Base-by-base conservation (phyloP, 805 yeast species). In the Barnettozyma wickerhamii region DNA sequence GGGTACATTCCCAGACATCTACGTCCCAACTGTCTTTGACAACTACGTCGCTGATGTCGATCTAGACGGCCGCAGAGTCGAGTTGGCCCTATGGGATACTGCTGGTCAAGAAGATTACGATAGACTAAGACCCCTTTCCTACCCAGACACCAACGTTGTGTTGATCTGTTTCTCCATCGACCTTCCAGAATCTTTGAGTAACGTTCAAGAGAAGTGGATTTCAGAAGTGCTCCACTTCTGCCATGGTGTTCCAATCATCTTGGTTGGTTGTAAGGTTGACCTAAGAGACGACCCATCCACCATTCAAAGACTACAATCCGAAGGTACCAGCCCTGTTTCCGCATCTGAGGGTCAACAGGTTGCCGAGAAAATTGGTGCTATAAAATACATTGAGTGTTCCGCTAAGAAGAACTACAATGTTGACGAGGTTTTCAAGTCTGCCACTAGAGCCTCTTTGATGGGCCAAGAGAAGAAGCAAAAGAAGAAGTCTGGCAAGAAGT, bases 91-190 rank as follows among this genome's bases (percentile, higher is more conserved):
- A 52, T 89, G 96, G 96, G 96, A 89, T 88, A 89, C 96, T 53
- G 96, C 97, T 42, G 97, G 97, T 51, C 97, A 89, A 77, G 97
- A 89, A 73, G 97, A 90, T 71, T 89, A 89, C 63, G 96, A 88
- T 66, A 84, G 96, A 66, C 72, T 87, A 55, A 83, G 95, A 68
- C 95, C 96, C 33, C 71, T 87, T 50, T 82, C 91, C 12, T 89
- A 89, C 66, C 96, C 96, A 47, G 95, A 89, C 63, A 84, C 95
- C 30, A 85, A 87, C 62, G 96, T 89, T 48, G 84, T 89, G 46
- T 74, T 89, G 60, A 87, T 89, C 56, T 89, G 96, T 75, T 89
- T 88, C 71, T 80, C 95, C 15, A 77, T 89, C 49, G 95, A 87
- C 61, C 74, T 89, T 31, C 96, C 96, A 53, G 96, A 88, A 65